Conservation (phyloP, 2,329 filamentous ascomycete genomes). For the Fusarium floridanum region DNA sequence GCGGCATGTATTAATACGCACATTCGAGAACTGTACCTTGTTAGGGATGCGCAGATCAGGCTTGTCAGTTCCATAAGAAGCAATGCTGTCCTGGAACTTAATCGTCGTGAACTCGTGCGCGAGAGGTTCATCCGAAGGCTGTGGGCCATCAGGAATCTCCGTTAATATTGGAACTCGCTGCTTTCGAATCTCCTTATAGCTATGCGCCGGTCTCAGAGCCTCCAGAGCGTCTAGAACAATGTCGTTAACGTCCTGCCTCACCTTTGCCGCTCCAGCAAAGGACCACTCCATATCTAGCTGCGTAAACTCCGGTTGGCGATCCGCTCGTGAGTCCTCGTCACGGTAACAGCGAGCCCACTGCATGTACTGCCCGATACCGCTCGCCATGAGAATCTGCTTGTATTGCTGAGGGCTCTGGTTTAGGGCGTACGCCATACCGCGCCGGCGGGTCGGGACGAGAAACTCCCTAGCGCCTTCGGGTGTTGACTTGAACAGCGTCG, state of each 20-base stretch:
- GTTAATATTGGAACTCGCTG: constrained; percentile 51
- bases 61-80: constrained; percentile 87
- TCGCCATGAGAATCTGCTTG: constrained; percentile 97
- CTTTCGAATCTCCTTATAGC: constrained; percentile 73
- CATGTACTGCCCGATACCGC: constrained; percentile 84
- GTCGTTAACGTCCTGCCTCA: constrained; percentile 53
- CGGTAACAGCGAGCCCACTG: constrained; percentile 96
- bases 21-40: constrained; percentile 59
- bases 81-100: constrained; percentile 71
- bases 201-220: constrained; percentile 50
- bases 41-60: constrained; percentile 85
- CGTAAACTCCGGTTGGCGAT: constrained; percentile 96
- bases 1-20: rapidly evolving
- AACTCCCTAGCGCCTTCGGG: constrained; percentile 97
- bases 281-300: constrained; percentile 94
- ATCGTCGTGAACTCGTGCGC: constrained; percentile 52
- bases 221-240: constrained; percentile 50
- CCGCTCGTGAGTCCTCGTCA: constrained; percentile 92
- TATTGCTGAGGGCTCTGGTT: constrained; percentile 98
- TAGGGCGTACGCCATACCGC: constrained; percentile 86
- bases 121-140: constrained; percentile 31
- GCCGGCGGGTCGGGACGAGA: constrained; percentile 84
- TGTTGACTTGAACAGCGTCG: constrained; percentile 95
- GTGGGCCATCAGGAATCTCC: constrained; percentile 37
- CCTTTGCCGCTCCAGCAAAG: constrained; percentile 72